Evolutionary conservation across 1,284 basidiomycete species (phyloP).

Genomic region (Pyrrhoderma lamaoense): DNA sequence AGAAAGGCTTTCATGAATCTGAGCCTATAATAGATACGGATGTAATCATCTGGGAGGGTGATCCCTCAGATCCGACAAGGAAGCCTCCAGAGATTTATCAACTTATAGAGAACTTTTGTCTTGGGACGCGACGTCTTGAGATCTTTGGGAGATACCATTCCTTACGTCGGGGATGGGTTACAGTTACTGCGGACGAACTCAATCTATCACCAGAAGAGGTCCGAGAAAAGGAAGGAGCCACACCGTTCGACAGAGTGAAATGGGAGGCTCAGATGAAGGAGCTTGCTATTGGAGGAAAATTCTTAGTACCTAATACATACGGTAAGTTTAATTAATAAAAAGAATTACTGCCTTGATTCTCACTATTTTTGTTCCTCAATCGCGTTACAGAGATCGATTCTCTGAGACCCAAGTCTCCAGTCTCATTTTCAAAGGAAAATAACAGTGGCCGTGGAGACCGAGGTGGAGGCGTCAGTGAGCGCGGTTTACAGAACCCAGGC

Average conservation of each 20-base stretch:
- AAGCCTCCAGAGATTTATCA: slow-evolving; percentile 95
- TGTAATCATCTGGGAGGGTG: slow-evolving; percentile 92
- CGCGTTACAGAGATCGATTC: slow-evolving; percentile 86
- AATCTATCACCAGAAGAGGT: slow-evolving; percentile 37
- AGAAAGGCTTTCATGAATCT: slow-evolving; percentile 3
- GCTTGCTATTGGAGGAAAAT: slow-evolving; percentile 37
- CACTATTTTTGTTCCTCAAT: no score
- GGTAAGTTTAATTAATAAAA: no score
- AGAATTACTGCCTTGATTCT: no score
- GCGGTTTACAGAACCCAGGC: background rate
- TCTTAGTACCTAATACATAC: slow-evolving; percentile 61
- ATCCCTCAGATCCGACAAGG: slow-evolving; percentile 66
- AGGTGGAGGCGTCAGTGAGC: slow-evolving; percentile 27
- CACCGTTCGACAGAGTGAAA: slow-evolving; percentile 20
- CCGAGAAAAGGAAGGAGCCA: slow-evolving; percentile 36
- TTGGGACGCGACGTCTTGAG: slow-evolving; percentile 87
- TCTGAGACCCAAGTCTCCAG: slow-evolving; percentile 82
- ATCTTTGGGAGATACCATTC: slow-evolving; percentile 74
- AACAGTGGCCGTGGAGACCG: slow-evolving; percentile 16
- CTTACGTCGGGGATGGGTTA: slow-evolving; percentile 89
- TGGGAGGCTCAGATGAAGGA: slow-evolving; percentile 32
- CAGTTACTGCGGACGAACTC: slow-evolving; percentile 58
- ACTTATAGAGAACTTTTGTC: slow-evolving; percentile 96
- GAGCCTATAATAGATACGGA: slow-evolving; percentile 72
- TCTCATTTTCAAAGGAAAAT: slow-evolving; percentile 25